Conservation (phyloP, 2,329 filamentous ascomycete species). For the Polytolypa hystricis region DNA sequence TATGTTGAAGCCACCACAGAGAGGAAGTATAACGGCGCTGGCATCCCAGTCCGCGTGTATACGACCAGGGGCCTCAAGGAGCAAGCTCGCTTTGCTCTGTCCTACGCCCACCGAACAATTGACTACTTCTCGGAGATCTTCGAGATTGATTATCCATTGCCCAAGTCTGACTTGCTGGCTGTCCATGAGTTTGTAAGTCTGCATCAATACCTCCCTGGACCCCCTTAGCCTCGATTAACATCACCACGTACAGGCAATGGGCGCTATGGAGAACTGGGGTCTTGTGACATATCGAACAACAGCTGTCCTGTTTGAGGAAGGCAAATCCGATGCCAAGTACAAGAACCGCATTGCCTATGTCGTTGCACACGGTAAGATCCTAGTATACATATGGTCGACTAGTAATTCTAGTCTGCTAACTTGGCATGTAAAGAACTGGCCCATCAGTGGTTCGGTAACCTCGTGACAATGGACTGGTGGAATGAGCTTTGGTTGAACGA, state of each 20-base stretch:
- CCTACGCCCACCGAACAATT: constrained; percentile 85
- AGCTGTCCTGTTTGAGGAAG: constrained; percentile 89
- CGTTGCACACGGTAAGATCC: constrained; percentile 62
- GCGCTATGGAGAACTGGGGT: constrained; percentile 95
- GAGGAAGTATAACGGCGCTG: constrained; percentile 81
- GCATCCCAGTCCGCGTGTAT: constrained; percentile 87
- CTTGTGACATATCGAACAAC: constrained; percentile 93
- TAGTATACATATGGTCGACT: too few relatives aligned
- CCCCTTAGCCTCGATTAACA: background rate
- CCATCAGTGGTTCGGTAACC: constrained; percentile 91
- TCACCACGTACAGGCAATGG: constrained; percentile 35
- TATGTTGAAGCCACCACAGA: constrained; percentile 87
- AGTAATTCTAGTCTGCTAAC: too few relatives aligned
- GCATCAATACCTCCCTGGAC: background rate
- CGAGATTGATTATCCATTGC: constrained; percentile 81
- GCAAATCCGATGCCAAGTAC: constrained; percentile 78
- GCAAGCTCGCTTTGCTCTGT: constrained; percentile 77
- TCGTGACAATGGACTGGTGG: constrained; percentile 97
- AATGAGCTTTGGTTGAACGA: constrained; percentile 90
- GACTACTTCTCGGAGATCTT: constrained; percentile 96
- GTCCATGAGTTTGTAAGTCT: constrained; percentile 78
- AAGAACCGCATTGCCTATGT: constrained; percentile 94
- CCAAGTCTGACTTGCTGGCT: constrained; percentile 81
- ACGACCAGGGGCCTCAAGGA: constrained; percentile 90
- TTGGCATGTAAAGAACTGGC: constrained; percentile 58